Evolutionary conservation across 2,329 filamentous ascomycete species (phyloP), one percentile per base, ranked within the genome.

Genomic region (Penicillium vulpinum): DNA sequence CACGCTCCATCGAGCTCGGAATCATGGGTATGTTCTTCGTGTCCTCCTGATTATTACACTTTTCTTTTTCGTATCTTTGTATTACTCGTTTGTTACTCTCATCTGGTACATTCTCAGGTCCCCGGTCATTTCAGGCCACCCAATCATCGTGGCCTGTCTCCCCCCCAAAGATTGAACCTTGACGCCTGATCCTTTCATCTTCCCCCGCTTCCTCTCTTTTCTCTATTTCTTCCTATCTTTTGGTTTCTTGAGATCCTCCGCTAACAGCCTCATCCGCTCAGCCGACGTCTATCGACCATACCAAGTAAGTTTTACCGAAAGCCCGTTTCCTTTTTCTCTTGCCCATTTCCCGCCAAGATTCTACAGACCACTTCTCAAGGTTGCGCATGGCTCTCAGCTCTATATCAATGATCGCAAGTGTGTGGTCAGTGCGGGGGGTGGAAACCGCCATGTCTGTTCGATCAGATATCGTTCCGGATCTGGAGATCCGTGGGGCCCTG

Each of bases 261-360:
- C 59, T 63, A 33, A 62, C 52, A 47, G 31, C 52, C 44, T 58
- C 53, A 44, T 56, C 43, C 56, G 47, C 35, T 58, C 67, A 77
- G 77, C 76, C 61, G 77, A 79, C 77, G 75, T 78, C 54, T 79
- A 79, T 71, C 77, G 77, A 60, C 77, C 77, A 62, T 70, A 72
- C 63, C 73, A 77, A 75, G 77, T 79, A 75, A 76, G 76, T 77
- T n/a, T 43, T 35, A 28, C 39, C 33, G 18, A 26, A 35, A 40
- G 49, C 44, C 6, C 57, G 47, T 55, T 56, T 55, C 43, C 22
- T 57, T 54, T 43, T 24, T 52, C 50, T 21, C 31, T 54, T 26
- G 39, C 49, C 48, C 24, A 24, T 41, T 35, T 39, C 13, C 36
- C 43, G 35, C 26, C 46, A n/a, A n/a, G 54, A 43, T 41, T 59